phyloP scores from a whole-genome alignment of 2,329 filamentous ascomycete genomes.

The Colletotrichum filicis region DNA sequence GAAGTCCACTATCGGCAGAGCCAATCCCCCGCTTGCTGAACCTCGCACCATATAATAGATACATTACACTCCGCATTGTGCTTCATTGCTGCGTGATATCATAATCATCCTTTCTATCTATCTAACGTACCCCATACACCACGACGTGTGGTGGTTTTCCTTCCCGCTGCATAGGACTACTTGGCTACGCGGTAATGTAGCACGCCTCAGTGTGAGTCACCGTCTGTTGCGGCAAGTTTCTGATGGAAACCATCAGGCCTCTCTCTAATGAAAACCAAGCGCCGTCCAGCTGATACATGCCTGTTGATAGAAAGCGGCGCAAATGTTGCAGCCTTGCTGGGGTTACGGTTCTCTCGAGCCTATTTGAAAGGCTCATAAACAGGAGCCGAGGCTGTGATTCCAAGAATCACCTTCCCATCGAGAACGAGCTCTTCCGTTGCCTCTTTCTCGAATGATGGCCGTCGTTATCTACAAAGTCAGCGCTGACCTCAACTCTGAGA shows the following conservation, averaged over 20 bases:
- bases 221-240: not conserved
- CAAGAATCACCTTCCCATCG: too few relatives aligned
- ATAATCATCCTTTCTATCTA: not conserved
- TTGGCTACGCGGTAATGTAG: not conserved
- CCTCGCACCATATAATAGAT: too few relatives aligned
- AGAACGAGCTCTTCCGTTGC: not conserved
- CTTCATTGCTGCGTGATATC: not conserved
- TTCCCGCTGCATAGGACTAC: not conserved
- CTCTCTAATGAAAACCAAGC: not conserved
- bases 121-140: not conserved
- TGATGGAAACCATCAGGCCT: not conserved
- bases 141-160: not conserved
- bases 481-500: not conserved
- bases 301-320: not conserved
- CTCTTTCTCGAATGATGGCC: too few relatives aligned
- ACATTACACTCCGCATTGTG: too few relatives aligned
- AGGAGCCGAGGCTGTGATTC: too few relatives aligned
- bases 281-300: not conserved
- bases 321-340: too few relatives aligned
- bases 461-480: not conserved
- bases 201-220: not conserved
- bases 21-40: too few relatives aligned
- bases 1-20: too few relatives aligned
- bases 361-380: too few relatives aligned
- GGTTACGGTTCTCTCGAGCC: too few relatives aligned